A percentile compares a stretch with the other conserved stretches of the same genome.
Conservation (phyloP, 805 yeast species). For the Yarrowia sp. region DNA sequence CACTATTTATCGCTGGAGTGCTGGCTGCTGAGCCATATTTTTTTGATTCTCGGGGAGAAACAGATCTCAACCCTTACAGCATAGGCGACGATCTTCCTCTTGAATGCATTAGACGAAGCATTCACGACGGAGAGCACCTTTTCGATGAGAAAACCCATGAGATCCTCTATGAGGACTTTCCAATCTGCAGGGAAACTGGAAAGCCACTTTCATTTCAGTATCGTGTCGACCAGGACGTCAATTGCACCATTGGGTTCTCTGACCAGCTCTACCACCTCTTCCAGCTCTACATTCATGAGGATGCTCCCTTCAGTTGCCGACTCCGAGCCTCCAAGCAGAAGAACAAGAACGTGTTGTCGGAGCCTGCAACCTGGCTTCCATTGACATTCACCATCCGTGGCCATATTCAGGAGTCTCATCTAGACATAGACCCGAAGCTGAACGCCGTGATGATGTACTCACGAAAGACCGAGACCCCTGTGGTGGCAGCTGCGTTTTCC, state of each 20-base stretch:
- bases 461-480: slow-evolving; percentile 42
- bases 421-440: slow-evolving; percentile 59
- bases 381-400: slow-evolving; percentile 64
- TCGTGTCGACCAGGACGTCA: slow-evolving; percentile 47
- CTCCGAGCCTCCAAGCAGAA: slow-evolving; percentile 33
- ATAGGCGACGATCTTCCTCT: slow-evolving; percentile 36
- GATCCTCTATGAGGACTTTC: slow-evolving; percentile 57
- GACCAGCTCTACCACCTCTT: slow-evolving; percentile 69
- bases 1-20: slow-evolving; percentile 1
- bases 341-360: background rate
- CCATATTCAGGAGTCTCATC: slow-evolving; percentile 59
- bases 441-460: slow-evolving; percentile 49
- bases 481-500: slow-evolving; percentile 58
- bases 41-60: slow-evolving; percentile 10
- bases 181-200: slow-evolving; percentile 62
- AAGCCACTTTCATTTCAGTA: slow-evolving; percentile 55
- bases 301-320: slow-evolving; percentile 69
- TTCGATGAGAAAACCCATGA: slow-evolving; percentile 54
- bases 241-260: slow-evolving; percentile 58
- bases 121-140: slow-evolving; percentile 72
- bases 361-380: slow-evolving; percentile 43
- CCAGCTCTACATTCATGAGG: slow-evolving; percentile 74
- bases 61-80: slow-evolving; percentile 16
- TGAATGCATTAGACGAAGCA: slow-evolving; percentile 63
- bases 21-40: slow-evolving; percentile 15